A percentile compares a stretch with the other conserved stretches of the same genome.
Evolutionary conservation across 1,284 basidiomycete genomes (phyloP).

Genomic region (Tilletia indica): DNA sequence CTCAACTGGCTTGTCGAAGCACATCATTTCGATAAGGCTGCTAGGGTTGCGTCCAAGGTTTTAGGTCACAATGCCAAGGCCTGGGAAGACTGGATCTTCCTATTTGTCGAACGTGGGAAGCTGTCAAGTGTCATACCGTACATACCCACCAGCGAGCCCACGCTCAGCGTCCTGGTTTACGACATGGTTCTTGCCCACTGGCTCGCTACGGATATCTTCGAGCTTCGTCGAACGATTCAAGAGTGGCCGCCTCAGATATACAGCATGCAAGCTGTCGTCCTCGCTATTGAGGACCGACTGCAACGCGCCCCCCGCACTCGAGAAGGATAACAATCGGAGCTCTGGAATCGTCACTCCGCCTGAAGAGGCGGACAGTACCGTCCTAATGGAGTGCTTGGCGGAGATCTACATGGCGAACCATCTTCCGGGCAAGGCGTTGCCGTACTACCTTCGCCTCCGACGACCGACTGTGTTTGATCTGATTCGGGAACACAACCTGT

Average conservation of each 20-base stretch:
- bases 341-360: background rate
- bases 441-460: conserved; percentile 81
- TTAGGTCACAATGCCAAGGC: conserved; percentile 73
- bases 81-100: conserved; percentile 95
- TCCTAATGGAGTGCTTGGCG: conserved; percentile 86
- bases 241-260: conserved; percentile 91
- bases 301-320: conserved; percentile 18
- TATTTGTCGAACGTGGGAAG: conserved; percentile 79
- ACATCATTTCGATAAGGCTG: conserved; percentile 78
- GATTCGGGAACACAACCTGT: conserved; percentile 88
- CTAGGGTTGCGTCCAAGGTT: conserved; percentile 79
- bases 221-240: conserved; percentile 65
- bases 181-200: conserved; percentile 92
- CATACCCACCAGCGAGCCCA: conserved; percentile 78
- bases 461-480: conserved; percentile 89
- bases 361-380: conserved; percentile 3
- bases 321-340: conserved; percentile 1
- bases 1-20: conserved; percentile 55
- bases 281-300: conserved; percentile 79
- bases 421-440: conserved; percentile 88
- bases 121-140: conserved; percentile 83
- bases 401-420: conserved; percentile 85
- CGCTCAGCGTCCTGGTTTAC: conserved; percentile 79
- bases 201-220: conserved; percentile 67
- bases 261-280: conserved; percentile 78